A percentile compares a stretch with the other conserved stretches of the same genome.
phyloP scores from a whole-genome alignment of 2,329 filamentous ascomycete genomes.

The Aschersonia sp. region DNA sequence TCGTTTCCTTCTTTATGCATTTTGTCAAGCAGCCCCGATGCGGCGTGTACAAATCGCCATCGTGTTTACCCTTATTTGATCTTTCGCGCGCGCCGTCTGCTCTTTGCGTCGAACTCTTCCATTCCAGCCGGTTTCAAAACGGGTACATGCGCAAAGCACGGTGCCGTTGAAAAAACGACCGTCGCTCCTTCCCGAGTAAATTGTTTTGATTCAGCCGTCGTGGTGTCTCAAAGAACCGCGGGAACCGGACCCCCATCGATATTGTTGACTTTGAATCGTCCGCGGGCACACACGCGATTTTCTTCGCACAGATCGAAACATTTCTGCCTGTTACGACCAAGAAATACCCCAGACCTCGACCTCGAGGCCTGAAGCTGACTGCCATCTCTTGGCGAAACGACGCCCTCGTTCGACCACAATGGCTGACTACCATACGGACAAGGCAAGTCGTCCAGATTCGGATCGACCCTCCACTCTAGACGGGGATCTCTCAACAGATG shows the following conservation, averaged over 20 bases:
- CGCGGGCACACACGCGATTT: no score
- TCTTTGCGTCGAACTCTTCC: background rate
- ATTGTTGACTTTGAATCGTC: background rate
- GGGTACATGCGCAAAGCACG: background rate
- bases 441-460: slow-evolving; percentile 1
- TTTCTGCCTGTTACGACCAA: no score
- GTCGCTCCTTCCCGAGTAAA: background rate
- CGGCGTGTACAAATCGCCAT: no score
- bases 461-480: slow-evolving; percentile 2
- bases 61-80: no score
- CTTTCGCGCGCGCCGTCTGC: no score
- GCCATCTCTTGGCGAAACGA: slow-evolving; percentile 1
- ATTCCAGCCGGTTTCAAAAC: background rate
- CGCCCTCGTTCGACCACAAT: slow-evolving; percentile 1
- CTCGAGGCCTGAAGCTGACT: background rate
- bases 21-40: no score
- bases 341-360: no score
- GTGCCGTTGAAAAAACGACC: background rate
- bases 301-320: no score
- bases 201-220: background rate
- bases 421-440: slow-evolving; percentile 1
- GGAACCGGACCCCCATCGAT: background rate
- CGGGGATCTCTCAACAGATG: slow-evolving; percentile 1
- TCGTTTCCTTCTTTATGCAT: no score
- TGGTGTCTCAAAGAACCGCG: background rate